Percentiles rank a stretch among this genome's conserved stretches.
Evolutionary conservation across 1,139 yeast species (phyloP).

Genomic region (Saccharomyces pastorianus): DNA sequence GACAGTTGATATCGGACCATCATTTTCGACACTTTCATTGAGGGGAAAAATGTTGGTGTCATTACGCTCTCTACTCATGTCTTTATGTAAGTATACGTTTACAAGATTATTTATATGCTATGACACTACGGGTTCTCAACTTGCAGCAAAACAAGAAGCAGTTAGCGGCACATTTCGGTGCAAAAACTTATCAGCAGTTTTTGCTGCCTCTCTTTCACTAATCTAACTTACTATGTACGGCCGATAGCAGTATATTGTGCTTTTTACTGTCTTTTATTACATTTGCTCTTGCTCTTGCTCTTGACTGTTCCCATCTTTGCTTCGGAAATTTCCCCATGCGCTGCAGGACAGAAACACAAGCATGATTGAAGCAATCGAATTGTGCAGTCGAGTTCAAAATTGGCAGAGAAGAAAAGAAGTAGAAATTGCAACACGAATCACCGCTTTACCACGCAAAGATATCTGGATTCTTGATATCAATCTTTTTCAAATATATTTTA

Average conservation of each 20-base stretch:
- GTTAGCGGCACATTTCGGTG: neutral
- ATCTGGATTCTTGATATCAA: neutral
- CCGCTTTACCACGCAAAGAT: neutral
- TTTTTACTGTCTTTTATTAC: neutral
- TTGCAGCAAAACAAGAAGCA: neutral
- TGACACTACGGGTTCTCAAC: neutral
- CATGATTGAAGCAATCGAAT: neutral
- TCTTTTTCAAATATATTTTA: neutral
- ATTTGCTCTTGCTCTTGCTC: neutral
- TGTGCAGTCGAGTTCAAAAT: neutral
- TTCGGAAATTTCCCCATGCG: slow-evolving; percentile 1
- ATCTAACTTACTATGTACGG: neutral
- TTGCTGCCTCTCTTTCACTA: neutral
- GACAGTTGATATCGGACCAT: neutral
- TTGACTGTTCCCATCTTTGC: slow-evolving; percentile 1
- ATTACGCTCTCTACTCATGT: neutral
- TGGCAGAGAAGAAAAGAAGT: neutral
- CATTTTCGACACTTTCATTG: neutral
- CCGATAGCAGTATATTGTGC: neutral
- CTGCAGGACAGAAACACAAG: neutral
- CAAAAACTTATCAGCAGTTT: neutral
- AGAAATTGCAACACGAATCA: neutral
- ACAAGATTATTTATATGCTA: neutral
- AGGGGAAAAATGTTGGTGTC: neutral
- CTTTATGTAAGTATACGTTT: neutral